Evolutionary conservation across 352 stramenopile species (phyloP).

Genomic region (Blastocystis sp.): DNA sequence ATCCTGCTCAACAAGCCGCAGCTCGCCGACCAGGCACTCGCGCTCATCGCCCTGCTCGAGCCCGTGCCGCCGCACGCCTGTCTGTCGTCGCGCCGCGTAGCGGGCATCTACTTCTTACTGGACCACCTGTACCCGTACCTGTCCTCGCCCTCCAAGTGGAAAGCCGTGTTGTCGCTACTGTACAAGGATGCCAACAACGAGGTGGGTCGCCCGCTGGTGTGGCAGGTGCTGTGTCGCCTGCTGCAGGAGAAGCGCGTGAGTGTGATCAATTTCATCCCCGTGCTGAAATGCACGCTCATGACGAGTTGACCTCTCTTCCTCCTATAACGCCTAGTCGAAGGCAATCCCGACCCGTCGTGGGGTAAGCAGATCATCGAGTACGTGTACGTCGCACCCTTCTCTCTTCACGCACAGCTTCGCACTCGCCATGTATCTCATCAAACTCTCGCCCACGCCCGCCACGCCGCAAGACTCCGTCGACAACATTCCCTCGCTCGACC

Average conservation of each 20-base stretch:
- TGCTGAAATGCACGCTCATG: constrained; percentile 48
- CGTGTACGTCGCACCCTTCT: neutral
- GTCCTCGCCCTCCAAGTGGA: constrained; percentile 16
- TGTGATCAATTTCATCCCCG: constrained; percentile 48
- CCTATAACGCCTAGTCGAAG: neutral
- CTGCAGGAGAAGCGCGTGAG: constrained; percentile 51
- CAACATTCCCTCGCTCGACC: constrained; percentile 61
- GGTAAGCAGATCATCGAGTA: constrained; percentile 65
- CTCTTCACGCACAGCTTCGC: constrained; percentile 6
- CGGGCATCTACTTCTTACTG: constrained; percentile 18
- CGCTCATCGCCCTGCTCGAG: constrained; percentile 30
- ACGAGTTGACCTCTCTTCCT: neutral
- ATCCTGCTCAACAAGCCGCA: constrained; percentile 63
- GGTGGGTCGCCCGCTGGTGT: constrained; percentile 41
- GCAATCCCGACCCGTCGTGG: constrained; percentile 32
- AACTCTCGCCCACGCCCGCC: neutral
- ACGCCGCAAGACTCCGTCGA: constrained; percentile 6
- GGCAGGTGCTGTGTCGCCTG: constrained; percentile 48
- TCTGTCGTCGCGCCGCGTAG: constrained; percentile 31
- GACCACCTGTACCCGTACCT: constrained; percentile 26
- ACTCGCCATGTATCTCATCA: constrained; percentile 34
- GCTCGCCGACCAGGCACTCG: constrained; percentile 21
- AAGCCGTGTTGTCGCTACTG: constrained; percentile 1
- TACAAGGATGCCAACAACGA: constrained; percentile 29
- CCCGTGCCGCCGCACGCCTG: constrained; percentile 39